Evolutionary conservation across 169 alveolate species (phyloP).

Genomic region (Eimeria praecox): DNA sequence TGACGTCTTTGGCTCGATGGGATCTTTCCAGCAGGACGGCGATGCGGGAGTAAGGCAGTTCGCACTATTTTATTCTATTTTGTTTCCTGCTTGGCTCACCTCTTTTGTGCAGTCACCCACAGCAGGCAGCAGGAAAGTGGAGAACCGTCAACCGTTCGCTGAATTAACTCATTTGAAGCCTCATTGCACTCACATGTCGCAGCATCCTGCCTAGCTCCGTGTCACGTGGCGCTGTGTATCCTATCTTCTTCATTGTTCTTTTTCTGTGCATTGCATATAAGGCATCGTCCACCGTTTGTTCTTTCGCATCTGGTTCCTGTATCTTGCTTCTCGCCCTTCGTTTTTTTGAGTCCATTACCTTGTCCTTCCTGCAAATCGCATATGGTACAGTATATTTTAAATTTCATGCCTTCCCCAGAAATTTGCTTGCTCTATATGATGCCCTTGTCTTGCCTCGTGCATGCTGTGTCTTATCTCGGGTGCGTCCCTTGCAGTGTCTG

Average conservation of each 20-base stretch:
- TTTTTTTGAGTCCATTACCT: background rate
- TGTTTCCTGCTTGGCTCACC: background rate
- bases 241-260: too few species aligned
- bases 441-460: background rate
- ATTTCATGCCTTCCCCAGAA: background rate
- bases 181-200: too few species aligned
- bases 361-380: background rate
- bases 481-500: background rate
- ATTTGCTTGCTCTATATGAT: background rate
- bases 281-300: background rate
- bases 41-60: constrained; percentile 77
- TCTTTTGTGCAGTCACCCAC: background rate
- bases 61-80: background rate
- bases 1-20: constrained; percentile 79
- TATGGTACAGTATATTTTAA: background rate
- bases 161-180: too few species aligned
- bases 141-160: background rate
- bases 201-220: too few species aligned
- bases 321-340: background rate
- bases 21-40: constrained; percentile 73
- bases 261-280: background rate
- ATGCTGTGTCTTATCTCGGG: background rate
- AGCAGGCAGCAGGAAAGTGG: background rate
- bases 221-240: too few species aligned
- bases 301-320: background rate